A percentile compares a stretch with the other conserved stretches of the same genome.
These are phyloP conservation scores for Schizosaccharomyces japonicus DNA, from an alignment of 805 yeast species.

Conservation along the genomic window DNA sequence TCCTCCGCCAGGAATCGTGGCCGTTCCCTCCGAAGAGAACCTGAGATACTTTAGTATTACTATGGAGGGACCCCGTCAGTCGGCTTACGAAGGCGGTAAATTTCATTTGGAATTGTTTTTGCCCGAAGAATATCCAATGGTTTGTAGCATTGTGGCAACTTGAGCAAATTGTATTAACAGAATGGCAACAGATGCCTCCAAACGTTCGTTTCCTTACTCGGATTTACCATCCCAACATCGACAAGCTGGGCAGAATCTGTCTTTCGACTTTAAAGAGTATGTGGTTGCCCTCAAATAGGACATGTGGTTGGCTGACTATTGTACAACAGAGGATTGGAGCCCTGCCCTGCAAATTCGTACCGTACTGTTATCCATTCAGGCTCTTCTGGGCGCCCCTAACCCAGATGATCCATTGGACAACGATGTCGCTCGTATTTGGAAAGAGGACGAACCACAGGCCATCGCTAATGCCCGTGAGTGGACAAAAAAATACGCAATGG, in stretches of 20 bases:
- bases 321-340: slow-evolving; percentile 54
- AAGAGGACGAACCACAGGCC: slow-evolving; percentile 59
- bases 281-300: slow-evolving; percentile 5
- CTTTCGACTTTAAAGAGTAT: slow-evolving; percentile 63
- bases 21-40: slow-evolving; percentile 83
- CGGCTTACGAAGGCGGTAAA: slow-evolving; percentile 63
- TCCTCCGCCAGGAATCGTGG: slow-evolving; percentile 90
- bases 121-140: slow-evolving; percentile 84
- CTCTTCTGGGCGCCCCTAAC: slow-evolving; percentile 81
- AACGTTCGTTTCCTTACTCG: slow-evolving; percentile 81
- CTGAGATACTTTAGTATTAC: slow-evolving; percentile 78
- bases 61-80: slow-evolving; percentile 71
- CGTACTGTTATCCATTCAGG: slow-evolving; percentile 72
- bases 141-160: neutral
- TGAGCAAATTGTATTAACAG: neutral
- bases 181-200: slow-evolving; percentile 55
- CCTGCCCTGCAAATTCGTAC: slow-evolving; percentile 94
- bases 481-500: slow-evolving; percentile 36
- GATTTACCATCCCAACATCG: slow-evolving; percentile 92
- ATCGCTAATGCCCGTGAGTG: slow-evolving; percentile 40
- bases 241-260: slow-evolving; percentile 83
- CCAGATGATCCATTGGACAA: slow-evolving; percentile 97
- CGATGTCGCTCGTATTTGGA: slow-evolving; percentile 94
- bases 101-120: slow-evolving; percentile 67
- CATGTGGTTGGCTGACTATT: neutral